phyloP scores from a whole-genome alignment of 176 grass and related monocot genomes.

The Themeda triandra region DNA sequence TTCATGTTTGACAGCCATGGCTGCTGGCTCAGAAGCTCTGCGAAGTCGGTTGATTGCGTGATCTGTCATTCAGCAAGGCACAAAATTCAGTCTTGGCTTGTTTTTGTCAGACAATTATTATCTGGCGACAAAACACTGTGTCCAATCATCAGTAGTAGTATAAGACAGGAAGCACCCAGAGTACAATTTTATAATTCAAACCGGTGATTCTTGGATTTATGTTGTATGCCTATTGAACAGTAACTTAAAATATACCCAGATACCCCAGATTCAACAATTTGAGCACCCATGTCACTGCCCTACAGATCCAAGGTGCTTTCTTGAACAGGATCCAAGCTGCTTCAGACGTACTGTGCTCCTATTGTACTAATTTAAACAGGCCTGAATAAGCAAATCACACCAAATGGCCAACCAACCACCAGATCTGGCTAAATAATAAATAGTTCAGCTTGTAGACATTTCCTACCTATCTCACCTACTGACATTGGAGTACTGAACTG shows the following conservation, averaged over 20 bases:
- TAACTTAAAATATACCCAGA: not conserved
- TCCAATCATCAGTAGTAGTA: not conserved
- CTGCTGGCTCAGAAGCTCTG: conserved; percentile 54
- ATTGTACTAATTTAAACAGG: not conserved
- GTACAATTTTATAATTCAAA: not conserved
- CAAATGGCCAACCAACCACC: not conserved
- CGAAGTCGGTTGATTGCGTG: conserved; percentile 69
- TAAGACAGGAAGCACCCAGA: not conserved
- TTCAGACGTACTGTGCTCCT: not conserved
- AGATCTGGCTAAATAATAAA: not conserved
- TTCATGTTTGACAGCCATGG: conserved; percentile 83
- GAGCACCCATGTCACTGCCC: not conserved
- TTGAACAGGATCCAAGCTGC: too few species aligned
- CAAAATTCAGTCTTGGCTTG: not conserved
- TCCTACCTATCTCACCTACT: not conserved
- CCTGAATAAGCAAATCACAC: not conserved
- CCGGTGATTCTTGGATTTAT: not conserved
- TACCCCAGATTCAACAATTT: not conserved
- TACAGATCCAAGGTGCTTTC: too few species aligned
- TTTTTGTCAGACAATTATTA: not conserved
- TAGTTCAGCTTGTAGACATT: not conserved
- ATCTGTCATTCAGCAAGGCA: conserved; percentile 35
- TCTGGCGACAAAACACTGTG: not conserved
- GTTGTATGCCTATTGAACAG: not conserved
- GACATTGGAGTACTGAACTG: not conserved